Evolutionary conservation across 176 grass and related monocot genomes (phyloP).

Genomic region (Cenchrus americanus): DNA sequence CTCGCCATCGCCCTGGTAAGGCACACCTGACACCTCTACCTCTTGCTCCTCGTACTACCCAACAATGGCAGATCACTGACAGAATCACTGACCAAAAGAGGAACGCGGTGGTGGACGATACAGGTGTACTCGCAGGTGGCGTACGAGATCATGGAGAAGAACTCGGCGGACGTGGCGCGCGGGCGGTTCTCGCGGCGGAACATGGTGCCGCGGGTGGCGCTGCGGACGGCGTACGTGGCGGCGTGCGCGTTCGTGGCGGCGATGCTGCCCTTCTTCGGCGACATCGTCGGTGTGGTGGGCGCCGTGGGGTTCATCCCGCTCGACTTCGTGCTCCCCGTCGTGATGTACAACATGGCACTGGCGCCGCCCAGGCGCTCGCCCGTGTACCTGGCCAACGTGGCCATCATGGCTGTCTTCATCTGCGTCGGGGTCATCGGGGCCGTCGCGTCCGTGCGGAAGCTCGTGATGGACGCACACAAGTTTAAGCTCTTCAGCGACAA

Average conservation of each 20-base stretch:
- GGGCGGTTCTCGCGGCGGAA: conserved; percentile 77
- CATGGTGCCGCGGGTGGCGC: conserved; percentile 59
- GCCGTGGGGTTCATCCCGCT: conserved; percentile 87
- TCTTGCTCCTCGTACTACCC: too few relatives aligned
- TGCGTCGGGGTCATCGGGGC: conserved; percentile 75
- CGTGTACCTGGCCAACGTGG: conserved; percentile 62
- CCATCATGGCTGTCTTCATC: conserved; percentile 78
- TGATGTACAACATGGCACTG: conserved; percentile 87
- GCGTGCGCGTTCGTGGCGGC: conserved; percentile 70
- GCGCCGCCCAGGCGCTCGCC: conserved; percentile 51
- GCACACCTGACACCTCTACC: too few relatives aligned
- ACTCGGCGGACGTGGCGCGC: conserved; percentile 61
- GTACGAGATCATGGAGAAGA: conserved; percentile 95
- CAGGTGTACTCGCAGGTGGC: conserved; percentile 93
- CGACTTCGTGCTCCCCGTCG: conserved; percentile 79
- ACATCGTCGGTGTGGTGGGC: conserved; percentile 72
- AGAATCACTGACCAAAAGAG: neutral
- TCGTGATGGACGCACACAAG: conserved; percentile 69
- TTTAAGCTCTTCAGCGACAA: conserved; percentile 77
- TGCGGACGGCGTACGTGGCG: conserved; percentile 66
- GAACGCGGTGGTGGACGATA: neutral
- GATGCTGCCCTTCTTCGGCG: conserved; percentile 90
- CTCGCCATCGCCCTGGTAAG: conserved; percentile 76
- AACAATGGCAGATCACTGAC: too few relatives aligned
- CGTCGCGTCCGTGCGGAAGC: conserved; percentile 69